Base-by-base conservation (phyloP, 1,284 basidiomycete species). In the Ustilago shanxiensis region DNA sequence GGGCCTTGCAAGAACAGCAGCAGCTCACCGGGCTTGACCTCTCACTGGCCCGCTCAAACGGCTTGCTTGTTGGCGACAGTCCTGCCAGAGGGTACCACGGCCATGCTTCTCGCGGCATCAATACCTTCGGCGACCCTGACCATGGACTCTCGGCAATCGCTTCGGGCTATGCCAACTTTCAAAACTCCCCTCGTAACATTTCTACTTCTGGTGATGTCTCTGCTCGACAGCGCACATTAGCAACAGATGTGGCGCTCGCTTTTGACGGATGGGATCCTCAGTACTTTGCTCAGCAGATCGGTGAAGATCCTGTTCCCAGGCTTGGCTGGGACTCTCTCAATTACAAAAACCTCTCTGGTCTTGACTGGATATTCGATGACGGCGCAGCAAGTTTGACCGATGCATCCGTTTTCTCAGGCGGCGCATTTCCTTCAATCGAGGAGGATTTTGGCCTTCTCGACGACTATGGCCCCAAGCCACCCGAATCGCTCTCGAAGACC, bases 281-380 rank as follows among this genome's bases (percentile, higher is more conserved):
- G 1, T 13, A 45, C n/a, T 58, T 58, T 18, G 56, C 29, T 31
- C 56, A 58, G 29, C 44, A 45, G 56, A 35, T 45, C n/a, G 29
- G 20, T 22, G 39, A 22, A 16, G 44, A 47, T 24, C 39, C 41
- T 10, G 28, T 49, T 13, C 41, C 26, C 9, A 45, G 41, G 11
- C 44, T 58, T 31, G 56, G 44, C 4, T 58, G 56, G 56, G 44
- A 58, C 44, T 47, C 41, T 29, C 41, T 58, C 56, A 58, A 39
- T 5, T 58, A 58, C 56, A 58, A 58, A 44, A 58, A 58, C 41
- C 50, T 65, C 31, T 60, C 62, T 18, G 53, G 62, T 39, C 62
- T 65, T n/a, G 62, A 65, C 50, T 65, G 62, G 62, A 57, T 65
- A 29, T 65, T 65, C 18, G 62, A 65, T 7, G 62, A 65, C n/a